Conservation (phyloP, 768 basidiomycete genomes). For the Rhizopogon vulgaris region DNA sequence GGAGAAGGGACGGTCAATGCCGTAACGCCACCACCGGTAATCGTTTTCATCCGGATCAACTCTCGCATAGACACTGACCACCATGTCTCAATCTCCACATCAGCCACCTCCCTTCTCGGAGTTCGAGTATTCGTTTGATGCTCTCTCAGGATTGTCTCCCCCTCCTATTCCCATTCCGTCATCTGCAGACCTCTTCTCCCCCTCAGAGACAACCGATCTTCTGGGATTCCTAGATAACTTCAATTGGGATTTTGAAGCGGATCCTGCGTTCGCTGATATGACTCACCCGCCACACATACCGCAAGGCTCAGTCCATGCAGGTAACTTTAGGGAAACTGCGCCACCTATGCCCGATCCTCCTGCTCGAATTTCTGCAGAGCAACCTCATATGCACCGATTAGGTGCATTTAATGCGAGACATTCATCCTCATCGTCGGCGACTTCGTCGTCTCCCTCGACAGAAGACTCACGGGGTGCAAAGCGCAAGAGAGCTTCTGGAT, state of each 20-base stretch:
- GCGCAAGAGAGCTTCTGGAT: slow-evolving; percentile 19
- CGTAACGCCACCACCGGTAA: slow-evolving; percentile 14
- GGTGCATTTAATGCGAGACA: neutral
- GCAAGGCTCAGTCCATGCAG: neutral
- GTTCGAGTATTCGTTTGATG: slow-evolving; percentile 68
- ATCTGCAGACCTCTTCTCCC: slow-evolving; percentile 74
- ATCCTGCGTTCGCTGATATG: slow-evolving; percentile 19
- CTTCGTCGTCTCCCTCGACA: slow-evolving; percentile 7
- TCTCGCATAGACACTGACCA: slow-evolving; percentile 6
- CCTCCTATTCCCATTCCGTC: slow-evolving; percentile 60
- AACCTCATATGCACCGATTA: neutral
- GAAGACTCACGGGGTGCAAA: slow-evolving; percentile 7
- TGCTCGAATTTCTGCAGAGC: neutral
- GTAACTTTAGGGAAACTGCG: neutral
- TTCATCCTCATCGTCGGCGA: slow-evolving; percentile 6
- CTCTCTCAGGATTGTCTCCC: slow-evolving; percentile 47
- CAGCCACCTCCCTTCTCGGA: slow-evolving; percentile 61
- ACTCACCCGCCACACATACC: slow-evolving; percentile 4
- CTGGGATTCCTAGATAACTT: slow-evolving; percentile 82
- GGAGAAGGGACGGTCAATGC: neutral
- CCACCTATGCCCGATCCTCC: neutral
- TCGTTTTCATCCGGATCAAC: slow-evolving; percentile 9
- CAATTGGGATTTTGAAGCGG: slow-evolving; percentile 54
- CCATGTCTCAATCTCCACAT: slow-evolving; percentile 23
- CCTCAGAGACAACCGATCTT: slow-evolving; percentile 71